Percentiles rank a stretch among this genome's conserved stretches.
These are phyloP conservation scores for Backusella parvicylindrica DNA, from an alignment of 192 early-diverging fungal species.

Conservation along the genomic window DNA sequence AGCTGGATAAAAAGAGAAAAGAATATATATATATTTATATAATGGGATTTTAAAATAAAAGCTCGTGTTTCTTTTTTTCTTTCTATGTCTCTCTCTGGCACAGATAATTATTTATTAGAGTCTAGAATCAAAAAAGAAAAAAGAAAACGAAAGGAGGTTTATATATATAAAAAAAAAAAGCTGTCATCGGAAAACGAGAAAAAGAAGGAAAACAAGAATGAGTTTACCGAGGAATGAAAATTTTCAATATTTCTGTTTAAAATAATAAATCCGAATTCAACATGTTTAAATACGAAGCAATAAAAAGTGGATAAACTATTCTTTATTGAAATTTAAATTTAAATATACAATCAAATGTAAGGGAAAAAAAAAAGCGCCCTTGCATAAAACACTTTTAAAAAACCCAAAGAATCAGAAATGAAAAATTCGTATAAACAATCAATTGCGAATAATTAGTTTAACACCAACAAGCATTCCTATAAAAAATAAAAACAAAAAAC, in stretches of 20 bases:
- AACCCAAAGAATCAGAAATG: background rate
- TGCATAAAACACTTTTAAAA: background rate
- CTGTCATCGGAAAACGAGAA: background rate
- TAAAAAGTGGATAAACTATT: background rate
- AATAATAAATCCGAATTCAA: background rate
- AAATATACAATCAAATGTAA: background rate
- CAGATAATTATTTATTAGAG: no score
- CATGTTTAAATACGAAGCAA: background rate
- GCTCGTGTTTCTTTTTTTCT: background rate
- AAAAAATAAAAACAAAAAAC: no score
- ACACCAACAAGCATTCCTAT: no score
- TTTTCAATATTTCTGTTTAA: background rate
- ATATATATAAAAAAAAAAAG: background rate
- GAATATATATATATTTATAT: background rate
- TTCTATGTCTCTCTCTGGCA: no score
- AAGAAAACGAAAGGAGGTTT: background rate
- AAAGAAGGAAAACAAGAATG: background rate
- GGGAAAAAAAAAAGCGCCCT: background rate
- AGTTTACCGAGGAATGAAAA: background rate
- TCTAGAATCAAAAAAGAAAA: background rate
- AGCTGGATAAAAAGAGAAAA: background rate
- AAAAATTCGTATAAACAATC: no score
- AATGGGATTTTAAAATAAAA: background rate
- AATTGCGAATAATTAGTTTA: no score
- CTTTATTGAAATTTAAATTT: no score